Evolutionary conservation across 768 basidiomycete species (phyloP), one percentile per base, ranked within the genome.

Genomic region (Sutorius australiensis): DNA sequence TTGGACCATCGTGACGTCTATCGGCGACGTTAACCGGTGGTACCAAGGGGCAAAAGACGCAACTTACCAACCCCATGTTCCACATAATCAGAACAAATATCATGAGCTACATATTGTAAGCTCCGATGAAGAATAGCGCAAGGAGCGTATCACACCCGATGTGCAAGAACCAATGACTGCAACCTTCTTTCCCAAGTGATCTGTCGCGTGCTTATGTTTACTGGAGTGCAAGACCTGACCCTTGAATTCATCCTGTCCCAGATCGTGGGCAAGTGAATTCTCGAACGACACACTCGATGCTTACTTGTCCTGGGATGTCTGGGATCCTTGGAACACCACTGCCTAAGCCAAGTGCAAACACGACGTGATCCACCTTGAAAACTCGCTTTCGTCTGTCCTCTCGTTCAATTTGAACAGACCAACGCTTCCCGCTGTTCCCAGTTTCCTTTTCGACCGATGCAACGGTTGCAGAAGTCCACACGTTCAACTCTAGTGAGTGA

Each of bases 161-260:
- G 84, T 86, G 48, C 81, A 81, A 13, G 86, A 76, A 2, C 87
- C 87, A 5, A 89, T 70, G 2, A 90, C 80, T 4, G 83, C 74
- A 0, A 87, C 85, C 61, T 83, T 89, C 71, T 89, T 89, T 13
- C 85, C 87, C 1, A 63, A 41, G 58, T 83, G 82, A 37, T 82
- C 81, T 11, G 72, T 67, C 0, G 83, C 83, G n/a, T 65, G 72
- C 37, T 76, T 74, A 65, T 87, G 81, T 27, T 75, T 62, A 6
- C 67, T 73, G 0, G 86, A 86, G 63, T 90, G 88, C 14, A 82
- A 57, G 4, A 83, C 66, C 46, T 79, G 70, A 8, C 88, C 88
- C 57, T 82, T 78, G 74, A 86, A 89, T 6, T 70, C 72, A 19
- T 81, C 77, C 78, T 82, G 53, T 11, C 47, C 21, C 17, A 19